Evolutionary conservation across 345 rosid species (phyloP), one percentile per base, ranked within the genome.

Genomic region (Turnera subulata): DNA sequence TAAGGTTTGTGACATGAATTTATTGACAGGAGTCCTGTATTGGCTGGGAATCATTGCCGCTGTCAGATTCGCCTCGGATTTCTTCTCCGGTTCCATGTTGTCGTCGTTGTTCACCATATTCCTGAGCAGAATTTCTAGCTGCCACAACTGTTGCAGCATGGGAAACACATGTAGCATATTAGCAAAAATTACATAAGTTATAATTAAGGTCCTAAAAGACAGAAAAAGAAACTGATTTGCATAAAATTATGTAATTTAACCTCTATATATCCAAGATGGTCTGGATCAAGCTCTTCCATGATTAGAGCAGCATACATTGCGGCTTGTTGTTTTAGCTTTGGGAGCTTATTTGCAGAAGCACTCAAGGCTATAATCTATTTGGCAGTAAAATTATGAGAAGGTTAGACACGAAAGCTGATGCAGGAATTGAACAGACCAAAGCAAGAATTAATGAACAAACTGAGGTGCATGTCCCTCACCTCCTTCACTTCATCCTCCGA

Each of bases 241-340:
- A 45, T 7, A 14, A 38, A 11, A 35, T 3, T 22, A 55, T 29
- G 8, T 29, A 29, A 8, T 29, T 49, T 51, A 33, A 92, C 98
- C 95, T 90, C 99, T 40, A 93, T 93, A 57, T 87, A 83, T 61
- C 99, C 99, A 1, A 64, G 72, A 25, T 84, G 86, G 67, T 90
- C 97, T 7, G 99, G 99, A 55, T 93, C 99, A 15, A 93, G 94
- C 78, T 93, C 95, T 74, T 93, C 99, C 99, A 93, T 93, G 73
- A 93, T 93, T 49, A 93, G 68, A 59, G 87, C 56, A 14, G 99
- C 87, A 47, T 93, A 93, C n/a, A 78, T 24, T 0, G 63, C 65
- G 2, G 96, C 97, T 32, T 81, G 79, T 52, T 87, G 64, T 68
- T 87, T 89, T 0, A 89, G 85, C 50, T 82, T 87, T 14, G 82